Evolutionary conservation across 2,329 filamentous ascomycete species (phyloP).

Genomic region (Zasmidium angulare): DNA sequence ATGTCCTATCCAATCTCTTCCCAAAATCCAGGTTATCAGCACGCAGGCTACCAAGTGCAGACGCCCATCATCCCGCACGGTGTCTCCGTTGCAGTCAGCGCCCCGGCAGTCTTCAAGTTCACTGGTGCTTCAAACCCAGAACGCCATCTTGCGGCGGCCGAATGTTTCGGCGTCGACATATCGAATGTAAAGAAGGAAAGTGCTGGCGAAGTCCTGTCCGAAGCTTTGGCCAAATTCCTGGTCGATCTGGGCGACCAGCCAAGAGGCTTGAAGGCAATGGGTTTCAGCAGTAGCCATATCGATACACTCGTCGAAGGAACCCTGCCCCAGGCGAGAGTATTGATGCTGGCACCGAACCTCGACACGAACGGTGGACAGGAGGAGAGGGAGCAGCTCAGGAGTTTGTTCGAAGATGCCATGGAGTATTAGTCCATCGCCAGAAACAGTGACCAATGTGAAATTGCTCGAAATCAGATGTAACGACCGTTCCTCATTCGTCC

Average conservation of each 20-base stretch:
- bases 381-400: constrained; percentile 50
- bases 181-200: constrained; percentile 83
- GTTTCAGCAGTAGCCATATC: constrained; percentile 73
- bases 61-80: constrained; percentile 88
- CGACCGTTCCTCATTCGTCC: constrained; percentile 10
- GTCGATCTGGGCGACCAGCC: constrained; percentile 87
- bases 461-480: too few species aligned
- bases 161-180: constrained; percentile 87
- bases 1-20: constrained; percentile 98
- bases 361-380: constrained; percentile 47
- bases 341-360: constrained; percentile 86
- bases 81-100: constrained; percentile 89
- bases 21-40: constrained; percentile 88
- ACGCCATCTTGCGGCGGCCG: constrained; percentile 83
- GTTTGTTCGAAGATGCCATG: constrained; percentile 51
- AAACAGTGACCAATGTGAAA: too few species aligned
- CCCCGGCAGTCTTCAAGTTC: constrained; percentile 91
- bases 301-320: constrained; percentile 89
- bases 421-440: constrained; percentile 32
- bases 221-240: constrained; percentile 80
- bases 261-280: constrained; percentile 76
- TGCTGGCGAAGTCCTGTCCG: constrained; percentile 82
- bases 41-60: constrained; percentile 78
- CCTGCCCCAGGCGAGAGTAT: constrained; percentile 82
- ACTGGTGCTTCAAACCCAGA: constrained; percentile 90